Evolutionary conservation across 140 eudicot genomes (phyloP).

Genomic region (Erigeron philadelphicus): DNA sequence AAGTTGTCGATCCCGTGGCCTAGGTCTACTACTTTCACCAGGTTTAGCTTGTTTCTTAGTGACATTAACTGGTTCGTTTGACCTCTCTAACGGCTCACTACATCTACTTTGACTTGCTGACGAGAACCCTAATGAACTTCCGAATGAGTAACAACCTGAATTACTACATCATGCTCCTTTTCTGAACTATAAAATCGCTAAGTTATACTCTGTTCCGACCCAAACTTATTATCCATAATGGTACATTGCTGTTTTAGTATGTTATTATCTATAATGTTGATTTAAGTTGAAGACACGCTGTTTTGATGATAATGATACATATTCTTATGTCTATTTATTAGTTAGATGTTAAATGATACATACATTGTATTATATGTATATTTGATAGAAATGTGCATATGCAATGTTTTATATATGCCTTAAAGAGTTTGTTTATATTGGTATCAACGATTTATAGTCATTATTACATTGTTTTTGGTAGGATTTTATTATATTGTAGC

Average conservation of each 20-base stretch:
- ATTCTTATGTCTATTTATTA: neutral
- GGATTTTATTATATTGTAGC: neutral
- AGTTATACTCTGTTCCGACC: neutral
- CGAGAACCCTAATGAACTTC: slow-evolving; percentile 57
- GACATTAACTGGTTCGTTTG: slow-evolving; percentile 39
- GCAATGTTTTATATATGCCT: neutral
- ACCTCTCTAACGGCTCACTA: slow-evolving; percentile 50
- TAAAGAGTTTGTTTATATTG: too few relatives aligned
- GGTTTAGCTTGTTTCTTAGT: slow-evolving; percentile 80
- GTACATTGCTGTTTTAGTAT: too few relatives aligned
- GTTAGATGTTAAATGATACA: neutral
- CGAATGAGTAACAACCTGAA: slow-evolving; percentile 57
- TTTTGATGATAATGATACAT: neutral
- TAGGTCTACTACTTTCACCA: slow-evolving; percentile 76
- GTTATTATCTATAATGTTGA: too few relatives aligned
- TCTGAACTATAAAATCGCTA: slow-evolving; percentile 83
- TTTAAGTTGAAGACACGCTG: neutral
- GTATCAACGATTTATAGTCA: too few relatives aligned
- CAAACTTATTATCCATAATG: too few relatives aligned
- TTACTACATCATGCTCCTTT: slow-evolving; percentile 65
- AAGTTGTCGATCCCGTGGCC: slow-evolving; percentile 95
- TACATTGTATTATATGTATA: neutral
- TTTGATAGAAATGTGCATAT: neutral
- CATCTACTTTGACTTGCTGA: slow-evolving; percentile 66
- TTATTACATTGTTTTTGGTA: neutral